These are phyloP conservation scores for Apiotrichum gracile DNA, from an alignment of 1,284 basidiomycete genomes.

Conservation along the genomic window DNA sequence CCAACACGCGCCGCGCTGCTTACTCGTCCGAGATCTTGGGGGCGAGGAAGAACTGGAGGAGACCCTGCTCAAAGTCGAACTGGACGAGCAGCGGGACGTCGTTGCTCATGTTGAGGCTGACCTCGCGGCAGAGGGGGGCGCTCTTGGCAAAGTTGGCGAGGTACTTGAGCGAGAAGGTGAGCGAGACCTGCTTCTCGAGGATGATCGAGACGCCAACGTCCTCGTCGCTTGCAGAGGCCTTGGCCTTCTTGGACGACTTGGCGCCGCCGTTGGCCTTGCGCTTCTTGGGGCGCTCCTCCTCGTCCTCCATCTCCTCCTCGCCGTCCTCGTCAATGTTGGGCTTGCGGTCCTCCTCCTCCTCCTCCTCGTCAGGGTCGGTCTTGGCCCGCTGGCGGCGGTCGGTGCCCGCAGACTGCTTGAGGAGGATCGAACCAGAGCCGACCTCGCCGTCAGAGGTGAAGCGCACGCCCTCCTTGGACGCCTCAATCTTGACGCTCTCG, in stretches of 20 bases:
- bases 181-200: conserved; percentile 82
- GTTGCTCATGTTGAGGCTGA: conserved; percentile 80
- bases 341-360: conserved; percentile 52
- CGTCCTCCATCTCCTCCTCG: conserved; percentile 47
- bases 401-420: conserved; percentile 61
- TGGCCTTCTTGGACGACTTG: conserved; percentile 57
- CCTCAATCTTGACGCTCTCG: conserved; percentile 92
- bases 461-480: conserved; percentile 92
- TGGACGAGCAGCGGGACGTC: conserved; percentile 81
- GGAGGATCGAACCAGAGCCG: conserved; percentile 80
- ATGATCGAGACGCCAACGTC: conserved; percentile 65
- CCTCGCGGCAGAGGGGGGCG: conserved; percentile 64
- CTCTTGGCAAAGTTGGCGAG: conserved; percentile 96
- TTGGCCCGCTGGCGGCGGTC: conserved; percentile 45
- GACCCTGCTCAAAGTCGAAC: conserved; percentile 48
- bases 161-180: conserved; percentile 97
- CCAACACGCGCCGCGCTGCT: no score
- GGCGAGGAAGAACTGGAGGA: conserved; percentile 46
- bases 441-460: conserved; percentile 92
- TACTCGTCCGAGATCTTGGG: conserved; percentile 34
- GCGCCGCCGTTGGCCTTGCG: conserved; percentile 42
- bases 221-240: conserved; percentile 49
- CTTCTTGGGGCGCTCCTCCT: conserved; percentile 37
- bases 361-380: conserved; percentile 53
- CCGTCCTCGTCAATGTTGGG: conserved; percentile 51